Percentiles rank a stretch among this genome's conserved stretches.
Evolutionary conservation across 2,329 filamentous ascomycete species (phyloP).

Genomic region (Aspergillus viridinutans): DNA sequence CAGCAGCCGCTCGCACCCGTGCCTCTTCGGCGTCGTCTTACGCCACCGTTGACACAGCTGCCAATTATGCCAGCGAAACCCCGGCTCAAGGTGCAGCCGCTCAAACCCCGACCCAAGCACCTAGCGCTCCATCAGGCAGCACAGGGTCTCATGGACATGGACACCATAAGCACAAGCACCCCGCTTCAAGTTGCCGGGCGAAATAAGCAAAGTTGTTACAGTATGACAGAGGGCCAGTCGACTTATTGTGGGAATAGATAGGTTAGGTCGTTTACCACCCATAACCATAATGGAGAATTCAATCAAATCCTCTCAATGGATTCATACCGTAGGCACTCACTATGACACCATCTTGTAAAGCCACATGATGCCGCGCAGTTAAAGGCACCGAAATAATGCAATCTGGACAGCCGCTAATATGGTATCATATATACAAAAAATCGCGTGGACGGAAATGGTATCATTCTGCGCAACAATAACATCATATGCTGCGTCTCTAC

Average conservation of each 20-base stretch:
- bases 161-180: background rate
- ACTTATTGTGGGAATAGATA: background rate
- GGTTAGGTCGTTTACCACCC: background rate
- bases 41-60: background rate
- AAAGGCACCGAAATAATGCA: background rate
- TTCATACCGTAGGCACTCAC: background rate
- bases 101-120: background rate
- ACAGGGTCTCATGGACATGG: background rate
- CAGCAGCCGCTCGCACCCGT: accelerated
- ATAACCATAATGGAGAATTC: background rate
- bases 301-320: background rate
- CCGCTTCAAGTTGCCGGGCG: background rate
- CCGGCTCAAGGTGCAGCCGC: background rate
- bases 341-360: background rate
- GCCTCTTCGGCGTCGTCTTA: background rate
- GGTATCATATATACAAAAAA: background rate
- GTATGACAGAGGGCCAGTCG: too few relatives aligned
- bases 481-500: background rate
- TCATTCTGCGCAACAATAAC: background rate
- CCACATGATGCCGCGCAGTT: background rate
- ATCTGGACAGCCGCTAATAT: background rate
- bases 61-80: background rate
- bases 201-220: background rate
- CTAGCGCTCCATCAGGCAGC: background rate
- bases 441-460: background rate